A percentile compares a stretch with the other conserved stretches of the same genome.
Evolutionary conservation across 2,329 filamentous ascomycete species (phyloP).

Genomic region (Fusarium drepaniforme): DNA sequence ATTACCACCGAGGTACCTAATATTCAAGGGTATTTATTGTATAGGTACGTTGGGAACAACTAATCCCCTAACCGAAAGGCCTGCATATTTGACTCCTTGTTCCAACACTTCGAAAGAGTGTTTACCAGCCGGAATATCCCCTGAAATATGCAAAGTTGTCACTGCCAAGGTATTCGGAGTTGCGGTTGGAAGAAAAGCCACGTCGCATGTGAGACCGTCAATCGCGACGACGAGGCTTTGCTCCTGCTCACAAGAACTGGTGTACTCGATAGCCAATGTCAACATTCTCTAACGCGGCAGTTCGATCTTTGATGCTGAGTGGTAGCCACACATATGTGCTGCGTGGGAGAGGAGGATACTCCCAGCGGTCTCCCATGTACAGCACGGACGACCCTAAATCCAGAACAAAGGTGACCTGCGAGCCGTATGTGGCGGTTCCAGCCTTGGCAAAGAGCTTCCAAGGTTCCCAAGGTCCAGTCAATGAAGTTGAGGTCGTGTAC

Average conservation of each 20-base stretch:
- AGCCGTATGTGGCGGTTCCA: conserved; percentile 67
- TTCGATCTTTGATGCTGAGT: conserved; percentile 61
- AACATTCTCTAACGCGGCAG: not conserved
- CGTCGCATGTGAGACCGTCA: not conserved
- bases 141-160: not conserved
- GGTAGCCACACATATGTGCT: conserved; percentile 76
- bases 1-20: not conserved
- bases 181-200: not conserved
- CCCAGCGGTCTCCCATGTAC: conserved; percentile 77
- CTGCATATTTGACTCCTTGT: not conserved
- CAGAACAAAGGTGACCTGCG: conserved; percentile 71
- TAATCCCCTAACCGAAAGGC: not conserved
- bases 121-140: not conserved
- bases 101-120: not conserved
- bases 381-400: conserved; percentile 56
- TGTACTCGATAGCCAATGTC: not conserved
- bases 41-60: not conserved
- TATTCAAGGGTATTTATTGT: not conserved
- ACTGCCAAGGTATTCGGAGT: not conserved
- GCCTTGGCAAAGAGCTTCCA: conserved; percentile 69
- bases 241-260: not conserved
- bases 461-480: conserved; percentile 69
- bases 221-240: not conserved
- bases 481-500: conserved; percentile 44
- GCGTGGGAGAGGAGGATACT: conserved; percentile 66